These are phyloP conservation scores for Aspergillus ruber DNA, from an alignment of 2,329 filamentous ascomycete genomes.

Conservation along the genomic window DNA sequence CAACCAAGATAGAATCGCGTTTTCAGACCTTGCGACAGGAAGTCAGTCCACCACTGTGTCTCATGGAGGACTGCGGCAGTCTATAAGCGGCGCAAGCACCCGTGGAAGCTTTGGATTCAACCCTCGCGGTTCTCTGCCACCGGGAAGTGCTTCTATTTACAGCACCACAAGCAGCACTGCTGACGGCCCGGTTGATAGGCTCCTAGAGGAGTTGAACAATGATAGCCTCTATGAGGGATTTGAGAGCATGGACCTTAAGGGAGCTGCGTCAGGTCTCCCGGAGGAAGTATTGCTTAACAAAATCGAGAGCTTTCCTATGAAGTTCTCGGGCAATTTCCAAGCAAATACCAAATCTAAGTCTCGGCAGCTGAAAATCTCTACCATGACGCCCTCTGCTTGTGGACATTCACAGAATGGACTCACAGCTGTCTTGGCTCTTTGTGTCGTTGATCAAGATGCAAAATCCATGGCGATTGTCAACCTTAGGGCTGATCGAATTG, in stretches of 20 bases:
- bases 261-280: slow-evolving; percentile 64
- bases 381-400: slow-evolving; percentile 47
- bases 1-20: slow-evolving; percentile 73
- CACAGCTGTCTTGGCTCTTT: slow-evolving; percentile 42
- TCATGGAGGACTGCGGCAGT: slow-evolving; percentile 56
- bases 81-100: slow-evolving; percentile 61
- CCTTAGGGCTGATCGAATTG: slow-evolving; percentile 49
- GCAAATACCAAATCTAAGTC: slow-evolving; percentile 19
- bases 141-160: slow-evolving; percentile 41
- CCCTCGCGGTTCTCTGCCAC: slow-evolving; percentile 51
- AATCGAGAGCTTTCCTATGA: slow-evolving; percentile 62
- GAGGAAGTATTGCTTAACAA: slow-evolving; percentile 68
- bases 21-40: slow-evolving; percentile 61
- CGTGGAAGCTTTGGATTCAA: slow-evolving; percentile 55
- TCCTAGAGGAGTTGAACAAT: slow-evolving; percentile 61
- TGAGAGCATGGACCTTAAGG: slow-evolving; percentile 65
- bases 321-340: slow-evolving; percentile 25
- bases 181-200: slow-evolving; percentile 61
- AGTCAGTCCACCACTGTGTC: slow-evolving; percentile 27
- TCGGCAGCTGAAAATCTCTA: slow-evolving; percentile 50
- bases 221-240: slow-evolving; percentile 61
- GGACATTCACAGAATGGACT: slow-evolving; percentile 25
- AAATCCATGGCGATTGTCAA: slow-evolving; percentile 62
- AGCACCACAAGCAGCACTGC: slow-evolving; percentile 55
- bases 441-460: slow-evolving; percentile 63